These are phyloP conservation scores for Chlorella ohadii DNA, from an alignment of 139 green algal genomes.

Conservation along the genomic window DNA sequence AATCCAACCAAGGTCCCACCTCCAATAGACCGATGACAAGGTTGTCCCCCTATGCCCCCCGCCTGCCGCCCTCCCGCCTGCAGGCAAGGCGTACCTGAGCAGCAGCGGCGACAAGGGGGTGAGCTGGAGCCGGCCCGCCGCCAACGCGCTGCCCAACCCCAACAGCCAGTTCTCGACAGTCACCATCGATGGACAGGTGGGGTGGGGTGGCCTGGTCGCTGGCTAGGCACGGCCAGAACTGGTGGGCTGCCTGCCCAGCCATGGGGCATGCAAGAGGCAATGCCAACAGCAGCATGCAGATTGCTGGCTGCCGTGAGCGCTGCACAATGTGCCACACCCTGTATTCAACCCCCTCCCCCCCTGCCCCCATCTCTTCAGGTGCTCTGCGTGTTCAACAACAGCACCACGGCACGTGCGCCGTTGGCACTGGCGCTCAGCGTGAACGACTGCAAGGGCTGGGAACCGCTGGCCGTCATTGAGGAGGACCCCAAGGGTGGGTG, in stretches of 20 bases:
- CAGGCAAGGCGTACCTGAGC: conserved; percentile 38
- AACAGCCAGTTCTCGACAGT: conserved; percentile 45
- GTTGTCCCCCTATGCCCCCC: no score
- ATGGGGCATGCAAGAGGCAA: no score
- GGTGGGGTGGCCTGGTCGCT: background rate
- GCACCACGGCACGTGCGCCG: background rate
- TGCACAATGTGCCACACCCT: no score
- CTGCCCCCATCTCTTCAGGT: background rate
- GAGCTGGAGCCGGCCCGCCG: conserved; percentile 33
- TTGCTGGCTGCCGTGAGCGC: no score
- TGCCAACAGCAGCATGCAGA: no score
- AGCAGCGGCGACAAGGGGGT: conserved; percentile 31
- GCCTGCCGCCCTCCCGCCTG: no score
- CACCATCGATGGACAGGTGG: conserved; percentile 30
- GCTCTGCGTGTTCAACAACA: conserved; percentile 42
- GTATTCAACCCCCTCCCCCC: background rate
- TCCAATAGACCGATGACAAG: no score
- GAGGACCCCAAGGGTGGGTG: conserved; percentile 26
- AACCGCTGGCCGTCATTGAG: conserved; percentile 40
- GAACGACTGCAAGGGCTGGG: conserved; percentile 46
- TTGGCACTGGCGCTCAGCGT: conserved; percentile 32
- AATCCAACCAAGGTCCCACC: no score
- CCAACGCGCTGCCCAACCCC: conserved; percentile 46
- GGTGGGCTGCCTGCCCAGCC: no score
- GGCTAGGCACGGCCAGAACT: no score